Evolutionary conservation across 768 basidiomycete genomes (phyloP).

Genomic region (Pholiota microspora): DNA sequence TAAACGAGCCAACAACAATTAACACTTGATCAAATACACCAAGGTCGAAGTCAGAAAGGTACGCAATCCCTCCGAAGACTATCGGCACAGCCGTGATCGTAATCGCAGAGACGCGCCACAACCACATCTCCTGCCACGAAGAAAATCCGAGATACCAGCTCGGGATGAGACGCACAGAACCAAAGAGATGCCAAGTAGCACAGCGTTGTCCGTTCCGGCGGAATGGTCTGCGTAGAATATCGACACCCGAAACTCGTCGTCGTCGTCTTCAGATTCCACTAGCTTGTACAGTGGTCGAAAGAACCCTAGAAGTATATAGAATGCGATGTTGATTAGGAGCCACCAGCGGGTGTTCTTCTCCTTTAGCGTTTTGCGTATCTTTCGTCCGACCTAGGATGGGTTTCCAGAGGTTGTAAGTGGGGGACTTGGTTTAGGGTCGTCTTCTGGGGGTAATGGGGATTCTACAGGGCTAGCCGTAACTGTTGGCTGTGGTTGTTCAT

Average conservation of each 20-base stretch:
- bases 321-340: too few species aligned
- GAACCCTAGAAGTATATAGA: too few species aligned
- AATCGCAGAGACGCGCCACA: neutral
- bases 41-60: neutral
- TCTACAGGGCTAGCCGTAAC: too few species aligned
- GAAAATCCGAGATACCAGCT: constrained; percentile 25
- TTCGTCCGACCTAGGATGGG: too few species aligned
- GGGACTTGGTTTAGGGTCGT: too few species aligned
- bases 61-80: neutral
- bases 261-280: too few species aligned
- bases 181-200: neutral
- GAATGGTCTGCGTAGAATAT: neutral
- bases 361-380: too few species aligned
- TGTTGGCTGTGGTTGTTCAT: too few species aligned
- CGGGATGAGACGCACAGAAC: constrained; percentile 4
- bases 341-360: too few species aligned
- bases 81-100: neutral
- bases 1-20: neutral
- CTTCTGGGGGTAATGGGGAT: too few species aligned
- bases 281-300: too few species aligned
- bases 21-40: neutral
- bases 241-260: neutral
- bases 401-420: too few species aligned
- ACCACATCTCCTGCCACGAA: neutral
- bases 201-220: neutral